A percentile compares a stretch with the other conserved stretches of the same genome.
Evolutionary conservation across 257 asterid genomes (phyloP).

Genomic region (Solanum corneliomulleri): DNA sequence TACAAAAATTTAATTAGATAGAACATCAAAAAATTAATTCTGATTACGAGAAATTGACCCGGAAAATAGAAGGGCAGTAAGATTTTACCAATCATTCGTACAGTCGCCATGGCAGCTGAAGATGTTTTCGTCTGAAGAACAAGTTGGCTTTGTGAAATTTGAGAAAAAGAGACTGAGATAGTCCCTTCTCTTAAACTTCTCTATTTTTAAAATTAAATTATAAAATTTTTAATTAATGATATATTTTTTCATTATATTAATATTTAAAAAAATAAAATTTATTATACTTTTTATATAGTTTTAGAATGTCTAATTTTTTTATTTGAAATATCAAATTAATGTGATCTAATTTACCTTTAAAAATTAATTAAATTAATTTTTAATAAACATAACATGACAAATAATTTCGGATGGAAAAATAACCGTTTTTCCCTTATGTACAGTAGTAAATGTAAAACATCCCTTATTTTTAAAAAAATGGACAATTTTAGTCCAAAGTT

Average conservation of each 20-base stretch:
- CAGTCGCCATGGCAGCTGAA: slow-evolving; percentile 46
- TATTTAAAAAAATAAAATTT: too few relatives aligned
- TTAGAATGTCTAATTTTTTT: too few relatives aligned
- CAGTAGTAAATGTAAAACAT: neutral
- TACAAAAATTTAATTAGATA: neutral
- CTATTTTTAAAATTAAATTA: too few relatives aligned
- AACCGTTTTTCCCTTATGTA: neutral
- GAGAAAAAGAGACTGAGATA: neutral
- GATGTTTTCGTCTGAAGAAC: neutral
- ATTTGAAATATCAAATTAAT: too few relatives aligned
- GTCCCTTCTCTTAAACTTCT: too few relatives aligned
- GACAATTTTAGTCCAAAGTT: neutral
- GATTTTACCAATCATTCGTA: slow-evolving; percentile 64
- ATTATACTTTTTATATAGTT: too few relatives aligned
- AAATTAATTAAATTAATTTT: too few relatives aligned
- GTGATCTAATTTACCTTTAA: too few relatives aligned
- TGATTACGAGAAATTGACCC: neutral
- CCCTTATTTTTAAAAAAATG: neutral
- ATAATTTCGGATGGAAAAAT: rapidly evolving
- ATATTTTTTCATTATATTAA: too few relatives aligned
- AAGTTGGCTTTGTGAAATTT: neutral
- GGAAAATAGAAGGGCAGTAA: neutral
- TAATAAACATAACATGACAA: too few relatives aligned
- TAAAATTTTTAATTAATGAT: too few relatives aligned
- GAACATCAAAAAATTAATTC: neutral